A percentile compares a stretch with the other conserved stretches of the same genome.
These are phyloP conservation scores for Marvania coccoides DNA, from an alignment of 139 green algal species.

Conservation along the genomic window DNA sequence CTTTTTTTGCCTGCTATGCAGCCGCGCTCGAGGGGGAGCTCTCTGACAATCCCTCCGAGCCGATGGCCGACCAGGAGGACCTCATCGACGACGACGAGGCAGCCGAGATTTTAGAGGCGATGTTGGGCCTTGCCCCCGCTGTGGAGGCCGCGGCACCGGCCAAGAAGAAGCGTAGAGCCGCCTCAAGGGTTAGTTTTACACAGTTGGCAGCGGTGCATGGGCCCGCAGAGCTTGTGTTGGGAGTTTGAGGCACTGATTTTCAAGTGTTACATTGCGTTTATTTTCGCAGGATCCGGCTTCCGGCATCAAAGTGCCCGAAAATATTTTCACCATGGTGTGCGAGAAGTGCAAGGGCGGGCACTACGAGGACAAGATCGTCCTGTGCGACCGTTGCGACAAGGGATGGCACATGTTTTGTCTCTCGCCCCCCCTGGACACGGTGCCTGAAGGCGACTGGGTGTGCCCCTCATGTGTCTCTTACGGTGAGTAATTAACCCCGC, in stretches of 20 bases:
- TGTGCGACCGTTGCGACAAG: conserved; percentile 75
- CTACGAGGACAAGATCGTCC: conserved; percentile 67
- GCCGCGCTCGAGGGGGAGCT: conserved; percentile 14
- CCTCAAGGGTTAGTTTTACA: not conserved
- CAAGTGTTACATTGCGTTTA: too few relatives aligned
- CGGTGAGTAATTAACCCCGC: conserved; percentile 4
- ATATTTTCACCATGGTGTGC: conserved; percentile 45
- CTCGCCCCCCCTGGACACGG: conserved; percentile 47
- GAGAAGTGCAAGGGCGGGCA: conserved; percentile 55
- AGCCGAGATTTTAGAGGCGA: conserved; percentile 37
- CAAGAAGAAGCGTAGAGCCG: conserved; percentile 15
- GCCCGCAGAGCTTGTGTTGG: too few relatives aligned
- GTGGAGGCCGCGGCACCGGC: not conserved
- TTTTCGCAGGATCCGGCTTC: too few relatives aligned
- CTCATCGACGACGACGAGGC: conserved; percentile 36
- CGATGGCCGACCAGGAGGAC: not conserved
- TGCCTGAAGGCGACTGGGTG: conserved; percentile 77
- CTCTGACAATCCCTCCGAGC: not conserved
- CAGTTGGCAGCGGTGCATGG: too few relatives aligned
- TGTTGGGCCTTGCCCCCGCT: conserved; percentile 28
- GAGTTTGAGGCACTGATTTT: too few relatives aligned
- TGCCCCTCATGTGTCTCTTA: conserved; percentile 62
- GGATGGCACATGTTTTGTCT: conserved; percentile 75
- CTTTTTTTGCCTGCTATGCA: conserved; percentile 2
- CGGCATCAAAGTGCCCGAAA: conserved; percentile 21